phyloP scores from a whole-genome alignment of 164 flowering plant species.

The Dillenia suffruticosa region DNA sequence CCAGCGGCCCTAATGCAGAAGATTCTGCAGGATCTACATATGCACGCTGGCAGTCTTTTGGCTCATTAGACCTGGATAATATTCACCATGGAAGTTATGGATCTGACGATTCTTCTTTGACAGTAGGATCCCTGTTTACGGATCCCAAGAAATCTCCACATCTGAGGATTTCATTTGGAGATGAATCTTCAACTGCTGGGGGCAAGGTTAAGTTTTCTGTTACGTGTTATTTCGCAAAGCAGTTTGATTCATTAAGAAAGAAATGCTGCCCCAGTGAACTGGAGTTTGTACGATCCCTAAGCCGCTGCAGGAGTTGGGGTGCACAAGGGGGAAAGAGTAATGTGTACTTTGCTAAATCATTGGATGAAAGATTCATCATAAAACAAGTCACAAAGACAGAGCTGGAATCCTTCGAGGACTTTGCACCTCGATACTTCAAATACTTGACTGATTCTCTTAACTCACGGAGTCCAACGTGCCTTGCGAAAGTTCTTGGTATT shows the following conservation, averaged over 20 bases:
- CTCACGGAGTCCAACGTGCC: conserved; percentile 76
- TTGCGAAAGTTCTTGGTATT: conserved; percentile 76
- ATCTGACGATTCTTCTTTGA: conserved; percentile 53
- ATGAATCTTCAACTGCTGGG: conserved; percentile 42
- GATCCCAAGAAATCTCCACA: conserved; percentile 68
- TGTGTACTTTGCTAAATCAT: conserved; percentile 78
- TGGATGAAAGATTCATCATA: conserved; percentile 78
- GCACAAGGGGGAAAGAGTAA: conserved; percentile 91
- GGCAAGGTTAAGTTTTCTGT: conserved; percentile 69
- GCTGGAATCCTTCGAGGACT: conserved; percentile 81
- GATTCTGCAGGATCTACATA: conserved; percentile 31
- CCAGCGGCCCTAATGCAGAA: conserved; percentile 21
- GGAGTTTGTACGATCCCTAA: conserved; percentile 65
- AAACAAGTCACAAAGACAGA: conserved; percentile 81
- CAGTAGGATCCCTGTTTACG: conserved; percentile 31
- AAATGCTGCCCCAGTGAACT: conserved; percentile 72
- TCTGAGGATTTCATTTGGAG: conserved; percentile 55
- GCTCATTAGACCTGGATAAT: conserved; percentile 58
- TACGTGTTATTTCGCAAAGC: conserved; percentile 71
- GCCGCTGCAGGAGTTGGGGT: conserved; percentile 76
- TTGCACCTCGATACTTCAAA: conserved; percentile 71
- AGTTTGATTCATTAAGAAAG: conserved; percentile 65
- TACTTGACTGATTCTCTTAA: conserved; percentile 54
- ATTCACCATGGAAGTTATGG: conserved; percentile 49
- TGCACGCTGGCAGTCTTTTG: conserved; percentile 59